Conservation (phyloP, 2,329 filamentous ascomycete genomes). For the Exophiala lecanii-corni region DNA sequence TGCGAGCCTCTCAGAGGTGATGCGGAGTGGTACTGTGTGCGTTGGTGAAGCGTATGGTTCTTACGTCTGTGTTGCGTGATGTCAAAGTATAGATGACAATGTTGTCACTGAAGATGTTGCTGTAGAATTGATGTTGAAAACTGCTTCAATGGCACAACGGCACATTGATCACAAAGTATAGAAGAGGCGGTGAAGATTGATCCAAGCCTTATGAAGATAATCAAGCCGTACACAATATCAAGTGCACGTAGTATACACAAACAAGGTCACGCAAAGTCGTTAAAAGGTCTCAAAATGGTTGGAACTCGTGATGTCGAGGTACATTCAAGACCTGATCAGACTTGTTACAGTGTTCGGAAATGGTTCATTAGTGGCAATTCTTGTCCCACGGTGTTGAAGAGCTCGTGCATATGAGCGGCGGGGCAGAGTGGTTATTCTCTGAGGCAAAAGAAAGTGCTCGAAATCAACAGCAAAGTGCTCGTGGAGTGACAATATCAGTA, state of each 20-base stretch:
- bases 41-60: constrained; percentile 8
- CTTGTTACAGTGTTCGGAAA: constrained; percentile 19
- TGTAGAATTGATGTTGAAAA: constrained; percentile 5
- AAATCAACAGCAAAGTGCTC: constrained; percentile 5
- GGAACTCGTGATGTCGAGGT: constrained; percentile 23
- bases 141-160: constrained; percentile 8
- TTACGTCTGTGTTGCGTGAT: constrained; percentile 16
- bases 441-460: background rate
- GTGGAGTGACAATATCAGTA: constrained; percentile 8
- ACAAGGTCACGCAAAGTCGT: constrained; percentile 17
- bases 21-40: constrained; percentile 4
- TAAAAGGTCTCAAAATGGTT: constrained; percentile 12
- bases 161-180: too few species aligned
- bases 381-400: constrained; percentile 20
- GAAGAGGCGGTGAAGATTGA: constrained; percentile 18
- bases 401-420: constrained; percentile 15
- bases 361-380: constrained; percentile 22
- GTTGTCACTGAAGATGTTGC: too few species aligned
- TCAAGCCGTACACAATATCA: constrained; percentile 12
- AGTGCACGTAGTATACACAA: constrained; percentile 13
- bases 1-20: background rate
- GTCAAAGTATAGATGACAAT: too few species aligned
- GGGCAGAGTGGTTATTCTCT: background rate
- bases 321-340: constrained; percentile 19
- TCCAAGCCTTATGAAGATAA: constrained; percentile 8